Evolutionary conservation across 2,329 filamentous ascomycete species (phyloP).

Genomic region (Coleophoma cylindrospora): DNA sequence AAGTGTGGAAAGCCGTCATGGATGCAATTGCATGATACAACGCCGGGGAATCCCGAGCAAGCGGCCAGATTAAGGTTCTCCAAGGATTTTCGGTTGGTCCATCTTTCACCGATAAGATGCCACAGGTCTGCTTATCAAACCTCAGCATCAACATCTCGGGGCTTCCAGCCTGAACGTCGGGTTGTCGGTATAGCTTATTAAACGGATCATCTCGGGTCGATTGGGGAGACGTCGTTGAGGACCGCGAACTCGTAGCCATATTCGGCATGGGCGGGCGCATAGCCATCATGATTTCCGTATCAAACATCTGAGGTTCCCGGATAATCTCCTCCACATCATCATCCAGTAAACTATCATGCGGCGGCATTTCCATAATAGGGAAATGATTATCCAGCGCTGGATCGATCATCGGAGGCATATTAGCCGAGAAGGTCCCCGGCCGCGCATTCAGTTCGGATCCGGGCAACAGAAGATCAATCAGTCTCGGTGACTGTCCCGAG

Average conservation of each 20-base stretch:
- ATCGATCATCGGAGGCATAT: conserved; percentile 18
- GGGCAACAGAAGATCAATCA: conserved; percentile 42
- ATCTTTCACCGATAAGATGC: conserved; percentile 67
- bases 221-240: conserved; percentile 13
- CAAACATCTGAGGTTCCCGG: conserved; percentile 25
- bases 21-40: conserved; percentile 64
- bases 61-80: conserved; percentile 65
- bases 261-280: conserved; percentile 12
- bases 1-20: conserved; percentile 65
- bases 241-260: conserved; percentile 10
- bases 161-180: conserved; percentile 43
- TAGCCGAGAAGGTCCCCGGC: conserved; percentile 7
- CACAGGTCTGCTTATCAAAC: conserved; percentile 63
- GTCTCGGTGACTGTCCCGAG: conserved; percentile 41
- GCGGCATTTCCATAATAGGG: conserved; percentile 12
- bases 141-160: conserved; percentile 57
- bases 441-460: conserved; percentile 39
- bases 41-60: conserved; percentile 58
- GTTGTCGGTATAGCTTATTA: conserved; percentile 35
- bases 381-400: conserved; percentile 18
- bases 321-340: conserved; percentile 52
- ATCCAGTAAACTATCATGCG: conserved; percentile 27
- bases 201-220: conserved; percentile 13
- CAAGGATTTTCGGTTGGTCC: conserved; percentile 66
- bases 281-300: conserved; percentile 20